Evolutionary conservation across 1,139 yeast genomes (phyloP).

Genomic region (Saccharomyces hybrid): DNA sequence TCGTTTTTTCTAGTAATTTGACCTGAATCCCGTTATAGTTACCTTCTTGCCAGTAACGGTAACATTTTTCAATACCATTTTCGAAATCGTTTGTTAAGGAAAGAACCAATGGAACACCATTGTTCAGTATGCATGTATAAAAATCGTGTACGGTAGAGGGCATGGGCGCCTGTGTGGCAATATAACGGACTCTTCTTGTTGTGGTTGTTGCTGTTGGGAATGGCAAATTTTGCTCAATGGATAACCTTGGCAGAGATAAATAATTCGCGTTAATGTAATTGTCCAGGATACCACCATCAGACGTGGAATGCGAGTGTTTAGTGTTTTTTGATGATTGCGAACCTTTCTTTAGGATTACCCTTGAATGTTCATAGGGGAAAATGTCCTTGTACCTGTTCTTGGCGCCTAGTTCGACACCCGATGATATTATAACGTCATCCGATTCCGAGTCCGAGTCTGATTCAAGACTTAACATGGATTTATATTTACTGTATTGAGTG

Average conservation of each 20-base stretch:
- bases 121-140: conserved; percentile 60
- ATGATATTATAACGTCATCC: conserved; percentile 42
- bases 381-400: conserved; percentile 77
- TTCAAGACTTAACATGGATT: conserved; percentile 6
- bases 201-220: conserved; percentile 9
- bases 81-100: conserved; percentile 57
- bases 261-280: conserved; percentile 59
- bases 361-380: conserved; percentile 68
- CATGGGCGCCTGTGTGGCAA: conserved; percentile 84
- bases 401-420: conserved; percentile 68
- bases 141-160: conserved; percentile 66
- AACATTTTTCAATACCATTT: conserved; percentile 49
- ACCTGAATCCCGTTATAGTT: conserved; percentile 26
- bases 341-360: conserved; percentile 42
- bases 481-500: background rate
- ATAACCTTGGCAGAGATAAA: conserved; percentile 30
- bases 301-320: conserved; percentile 9
- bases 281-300: conserved; percentile 18
- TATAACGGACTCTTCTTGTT: conserved; percentile 38
- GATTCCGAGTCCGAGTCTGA: conserved; percentile 13
- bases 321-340: conserved; percentile 7
- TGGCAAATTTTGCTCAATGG: background rate
- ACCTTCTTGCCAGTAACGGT: conserved; percentile 45
- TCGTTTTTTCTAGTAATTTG: conserved; percentile 17
- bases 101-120: conserved; percentile 54